These are phyloP conservation scores for Plectosphaerella sp. DNA, from an alignment of 2,329 filamentous ascomycete genomes.

Conservation along the genomic window DNA sequence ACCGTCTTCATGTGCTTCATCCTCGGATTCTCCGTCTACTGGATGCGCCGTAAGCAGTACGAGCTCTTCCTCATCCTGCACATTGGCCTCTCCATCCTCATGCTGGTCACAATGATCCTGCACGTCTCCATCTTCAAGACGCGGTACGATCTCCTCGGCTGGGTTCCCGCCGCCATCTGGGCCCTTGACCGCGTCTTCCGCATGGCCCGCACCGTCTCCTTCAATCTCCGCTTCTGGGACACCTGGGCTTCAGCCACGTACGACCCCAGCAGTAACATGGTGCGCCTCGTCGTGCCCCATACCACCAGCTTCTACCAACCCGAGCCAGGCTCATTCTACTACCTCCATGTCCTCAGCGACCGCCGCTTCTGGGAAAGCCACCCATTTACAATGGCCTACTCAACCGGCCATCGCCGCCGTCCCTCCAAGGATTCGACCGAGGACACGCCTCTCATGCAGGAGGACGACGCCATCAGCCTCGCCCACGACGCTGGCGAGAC, in stretches of 20 bases:
- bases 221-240: conserved; percentile 32
- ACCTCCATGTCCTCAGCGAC: conserved; percentile 35
- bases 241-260: conserved; percentile 28
- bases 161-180: conserved; percentile 46
- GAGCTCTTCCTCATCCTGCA: conserved; percentile 46
- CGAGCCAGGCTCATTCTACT: conserved; percentile 38
- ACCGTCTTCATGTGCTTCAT: conserved; percentile 40
- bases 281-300: conserved; percentile 33
- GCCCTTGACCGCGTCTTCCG: conserved; percentile 42
- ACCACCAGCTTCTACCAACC: conserved; percentile 25
- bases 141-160: conserved; percentile 44
- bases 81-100: conserved; percentile 44
- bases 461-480: not conserved
- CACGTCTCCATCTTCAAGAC: conserved; percentile 49
- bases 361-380: conserved; percentile 43
- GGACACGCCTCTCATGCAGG: conserved; percentile 25
- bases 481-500: not conserved
- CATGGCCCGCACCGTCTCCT: conserved; percentile 32
- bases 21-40: conserved; percentile 43
- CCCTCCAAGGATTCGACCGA: conserved; percentile 20
- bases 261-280: conserved; percentile 32
- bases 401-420: conserved; percentile 2
- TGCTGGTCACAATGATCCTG: conserved; percentile 47
- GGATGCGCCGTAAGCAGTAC: conserved; percentile 47
- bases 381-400: conserved; percentile 40